Conservation (phyloP, 192 early-diverging fungal genomes). For the Backusella circina region DNA sequence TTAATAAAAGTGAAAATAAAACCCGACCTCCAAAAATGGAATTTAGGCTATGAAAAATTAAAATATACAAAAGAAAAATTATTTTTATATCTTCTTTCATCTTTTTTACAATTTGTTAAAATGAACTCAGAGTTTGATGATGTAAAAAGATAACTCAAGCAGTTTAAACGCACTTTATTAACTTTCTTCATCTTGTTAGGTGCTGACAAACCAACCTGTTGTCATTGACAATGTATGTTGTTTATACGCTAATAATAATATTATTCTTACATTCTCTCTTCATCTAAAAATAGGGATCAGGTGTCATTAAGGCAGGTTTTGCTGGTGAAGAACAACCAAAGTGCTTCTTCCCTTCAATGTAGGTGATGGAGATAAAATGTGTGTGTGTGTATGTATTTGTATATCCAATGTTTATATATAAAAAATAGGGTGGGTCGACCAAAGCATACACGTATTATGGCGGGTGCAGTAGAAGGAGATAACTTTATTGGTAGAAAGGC, state of each 20-base stretch:
- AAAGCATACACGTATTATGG: constrained; percentile 96
- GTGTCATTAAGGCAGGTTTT: constrained; percentile 98
- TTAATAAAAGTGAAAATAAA: neutral
- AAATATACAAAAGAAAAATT: too few relatives aligned
- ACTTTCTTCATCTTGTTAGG: constrained; percentile 30
- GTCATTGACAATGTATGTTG: constrained; percentile 97
- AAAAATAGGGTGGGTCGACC: constrained; percentile 81
- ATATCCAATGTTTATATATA: neutral
- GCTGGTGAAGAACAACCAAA: constrained; percentile 98
- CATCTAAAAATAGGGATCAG: constrained; percentile 80
- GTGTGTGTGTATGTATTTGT: neutral
- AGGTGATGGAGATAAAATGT: constrained; percentile 26
- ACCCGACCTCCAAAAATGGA: neutral
- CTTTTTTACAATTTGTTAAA: neutral
- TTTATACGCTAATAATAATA: neutral
- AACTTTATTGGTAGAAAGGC: constrained; percentile 94
- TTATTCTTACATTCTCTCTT: neutral
- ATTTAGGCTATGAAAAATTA: neutral
- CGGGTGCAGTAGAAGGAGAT: constrained; percentile 95
- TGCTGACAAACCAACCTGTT: constrained; percentile 95
- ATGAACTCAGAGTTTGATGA: constrained; percentile 26
- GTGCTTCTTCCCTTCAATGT: constrained; percentile 93
- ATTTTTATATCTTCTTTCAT: neutral
- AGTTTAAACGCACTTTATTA: neutral
- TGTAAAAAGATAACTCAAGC: neutral